phyloP scores from a whole-genome alignment of 108 stramenopile species.

The Cyclotella cryptica region DNA sequence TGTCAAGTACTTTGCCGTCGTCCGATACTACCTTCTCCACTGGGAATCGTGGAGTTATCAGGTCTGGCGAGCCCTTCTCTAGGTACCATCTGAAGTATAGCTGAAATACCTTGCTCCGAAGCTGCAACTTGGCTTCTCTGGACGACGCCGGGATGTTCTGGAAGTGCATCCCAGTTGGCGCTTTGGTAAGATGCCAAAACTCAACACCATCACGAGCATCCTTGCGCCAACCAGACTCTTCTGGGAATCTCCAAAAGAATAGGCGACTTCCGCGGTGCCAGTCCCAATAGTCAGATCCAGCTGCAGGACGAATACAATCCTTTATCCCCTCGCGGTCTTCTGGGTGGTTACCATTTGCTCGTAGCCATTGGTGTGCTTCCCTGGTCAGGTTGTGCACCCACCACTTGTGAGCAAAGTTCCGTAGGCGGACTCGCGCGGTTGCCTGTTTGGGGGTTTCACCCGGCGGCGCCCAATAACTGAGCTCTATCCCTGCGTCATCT shows the following conservation, averaged over 20 bases:
- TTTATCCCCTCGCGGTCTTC: background rate
- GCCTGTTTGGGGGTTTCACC: conserved; percentile 14
- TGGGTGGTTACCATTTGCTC: background rate
- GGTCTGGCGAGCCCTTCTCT: background rate
- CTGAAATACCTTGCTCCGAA: conserved; percentile 15
- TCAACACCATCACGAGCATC: conserved; percentile 33
- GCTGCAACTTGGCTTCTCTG: conserved; percentile 3
- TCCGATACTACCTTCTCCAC: conserved; percentile 42
- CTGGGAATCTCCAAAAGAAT: conserved; percentile 53
- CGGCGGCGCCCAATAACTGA: too few relatives aligned
- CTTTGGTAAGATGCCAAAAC: conserved; percentile 11
- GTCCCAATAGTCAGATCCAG: conserved; percentile 38
- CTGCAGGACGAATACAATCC: conserved; percentile 15
- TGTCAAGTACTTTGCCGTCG: conserved; percentile 22
- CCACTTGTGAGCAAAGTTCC: conserved; percentile 3
- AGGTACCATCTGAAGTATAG: conserved; percentile 8
- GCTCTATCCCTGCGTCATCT: background rate
- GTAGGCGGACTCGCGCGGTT: background rate
- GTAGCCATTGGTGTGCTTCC: conserved; percentile 11
- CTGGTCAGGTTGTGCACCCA: background rate
- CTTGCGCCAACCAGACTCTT: conserved; percentile 6
- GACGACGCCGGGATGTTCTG: conserved; percentile 6
- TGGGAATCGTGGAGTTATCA: conserved; percentile 19
- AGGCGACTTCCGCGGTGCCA: conserved; percentile 44
- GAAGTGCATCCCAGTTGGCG: conserved; percentile 1